phyloP scores from a whole-genome alignment of 208 protist species.

The Strigomonas galati region DNA sequence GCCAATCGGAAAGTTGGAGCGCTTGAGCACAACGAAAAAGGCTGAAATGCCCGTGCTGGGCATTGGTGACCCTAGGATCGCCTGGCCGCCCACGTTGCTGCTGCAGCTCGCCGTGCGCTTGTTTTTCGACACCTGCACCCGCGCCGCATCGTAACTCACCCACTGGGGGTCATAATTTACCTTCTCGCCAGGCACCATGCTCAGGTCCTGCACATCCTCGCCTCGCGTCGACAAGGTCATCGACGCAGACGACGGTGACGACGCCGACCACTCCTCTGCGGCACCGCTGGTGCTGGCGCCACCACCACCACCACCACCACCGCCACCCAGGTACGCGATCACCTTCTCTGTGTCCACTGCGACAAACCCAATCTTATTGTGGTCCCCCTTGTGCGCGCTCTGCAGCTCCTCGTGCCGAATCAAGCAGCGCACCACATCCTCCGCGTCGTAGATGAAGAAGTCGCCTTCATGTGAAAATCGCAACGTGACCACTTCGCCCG shows the following conservation, averaged over 20 bases:
- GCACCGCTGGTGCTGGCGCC: not conserved
- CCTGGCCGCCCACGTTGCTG: conserved; percentile 57
- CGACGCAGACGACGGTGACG: too few relatives aligned
- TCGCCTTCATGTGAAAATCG: conserved; percentile 74
- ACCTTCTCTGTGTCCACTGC: conserved; percentile 49
- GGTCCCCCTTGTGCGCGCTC: conserved; percentile 9
- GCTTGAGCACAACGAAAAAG: conserved; percentile 77
- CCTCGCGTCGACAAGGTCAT: too few relatives aligned
- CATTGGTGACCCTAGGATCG: conserved; percentile 69
- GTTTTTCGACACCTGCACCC: conserved; percentile 57
- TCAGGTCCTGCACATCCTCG: not conserved
- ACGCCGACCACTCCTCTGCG: too few relatives aligned
- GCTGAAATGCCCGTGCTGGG: conserved; percentile 56
- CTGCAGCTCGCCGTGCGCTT: conserved; percentile 57
- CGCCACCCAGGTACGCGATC: conserved; percentile 16
- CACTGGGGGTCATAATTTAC: conserved; percentile 30
- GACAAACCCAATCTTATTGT: conserved; percentile 43
- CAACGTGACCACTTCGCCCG: conserved; percentile 67
- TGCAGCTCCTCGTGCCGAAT: conserved; percentile 42
- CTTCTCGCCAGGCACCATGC: not conserved
- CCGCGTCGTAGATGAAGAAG: conserved; percentile 75
- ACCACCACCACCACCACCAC: not conserved
- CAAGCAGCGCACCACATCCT: conserved; percentile 73
- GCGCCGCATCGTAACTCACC: conserved; percentile 44
- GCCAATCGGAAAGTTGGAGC: conserved; percentile 45